phyloP scores from a whole-genome alignment of 257 asterid genomes.

The Primulina huaijiensis region DNA sequence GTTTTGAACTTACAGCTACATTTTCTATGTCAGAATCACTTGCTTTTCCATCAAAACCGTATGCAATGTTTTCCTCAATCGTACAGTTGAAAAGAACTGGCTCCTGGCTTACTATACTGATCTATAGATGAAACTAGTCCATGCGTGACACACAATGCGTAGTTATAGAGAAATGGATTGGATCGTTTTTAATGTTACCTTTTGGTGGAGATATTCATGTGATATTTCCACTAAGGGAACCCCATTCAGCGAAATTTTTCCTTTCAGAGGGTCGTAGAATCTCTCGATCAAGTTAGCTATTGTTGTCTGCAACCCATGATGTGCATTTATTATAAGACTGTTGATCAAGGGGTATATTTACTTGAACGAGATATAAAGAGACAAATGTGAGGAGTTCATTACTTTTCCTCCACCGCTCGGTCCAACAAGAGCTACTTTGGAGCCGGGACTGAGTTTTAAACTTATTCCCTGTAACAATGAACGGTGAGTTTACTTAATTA shows the following conservation, averaged over 20 bases:
- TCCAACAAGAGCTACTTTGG: constrained; percentile 46
- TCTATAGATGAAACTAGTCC: constrained; percentile 28
- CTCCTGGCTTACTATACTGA: constrained; percentile 75
- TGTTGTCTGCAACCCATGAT: constrained; percentile 46
- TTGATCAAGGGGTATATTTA: not conserved
- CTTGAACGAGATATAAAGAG: not conserved
- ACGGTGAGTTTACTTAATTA: not conserved
- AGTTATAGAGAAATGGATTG: not conserved
- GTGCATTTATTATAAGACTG: not conserved
- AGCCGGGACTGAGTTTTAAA: constrained; percentile 35
- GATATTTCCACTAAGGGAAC: constrained; percentile 58
- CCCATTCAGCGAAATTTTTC: constrained; percentile 53
- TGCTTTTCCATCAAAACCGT: constrained; percentile 44
- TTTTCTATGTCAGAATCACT: constrained; percentile 51
- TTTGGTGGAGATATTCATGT: constrained; percentile 51
- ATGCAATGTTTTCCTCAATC: constrained; percentile 46
- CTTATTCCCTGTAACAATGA: constrained; percentile 34
- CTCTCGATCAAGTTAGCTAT: constrained; percentile 70
- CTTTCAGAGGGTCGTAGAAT: constrained; percentile 59
- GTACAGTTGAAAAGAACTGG: constrained; percentile 54
- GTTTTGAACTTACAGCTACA: constrained; percentile 48
- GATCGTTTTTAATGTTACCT: constrained; percentile 33
- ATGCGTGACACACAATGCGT: not conserved
- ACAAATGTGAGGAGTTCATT: not conserved
- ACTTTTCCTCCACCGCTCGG: constrained; percentile 46